These are phyloP conservation scores for Cordyceps javanica DNA, from an alignment of 2,329 filamentous ascomycete species.

Conservation along the genomic window DNA sequence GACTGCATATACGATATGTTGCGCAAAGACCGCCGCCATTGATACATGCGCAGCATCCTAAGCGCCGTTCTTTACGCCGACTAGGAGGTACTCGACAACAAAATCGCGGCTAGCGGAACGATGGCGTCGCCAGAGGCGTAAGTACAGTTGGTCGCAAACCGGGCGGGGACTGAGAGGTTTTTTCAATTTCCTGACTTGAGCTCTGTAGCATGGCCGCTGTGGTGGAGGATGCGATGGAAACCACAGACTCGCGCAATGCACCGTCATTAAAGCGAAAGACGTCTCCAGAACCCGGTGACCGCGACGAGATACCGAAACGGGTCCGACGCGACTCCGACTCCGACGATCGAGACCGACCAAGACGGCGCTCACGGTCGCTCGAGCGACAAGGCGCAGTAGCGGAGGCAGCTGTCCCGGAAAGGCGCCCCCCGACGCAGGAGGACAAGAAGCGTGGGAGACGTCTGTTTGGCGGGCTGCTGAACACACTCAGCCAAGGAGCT, in stretches of 20 bases:
- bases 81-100: neutral
- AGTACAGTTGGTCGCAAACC: neutral
- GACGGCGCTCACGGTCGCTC: slow-evolving; percentile 7
- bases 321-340: slow-evolving; percentile 15
- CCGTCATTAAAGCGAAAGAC: slow-evolving; percentile 25
- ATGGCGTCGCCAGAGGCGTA: slow-evolving; percentile 5
- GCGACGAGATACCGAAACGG: slow-evolving; percentile 21
- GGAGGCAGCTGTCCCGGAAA: neutral
- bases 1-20: neutral
- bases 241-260: neutral
- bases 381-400: neutral
- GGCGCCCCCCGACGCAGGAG: slow-evolving; percentile 40
- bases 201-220: neutral
- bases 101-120: no score
- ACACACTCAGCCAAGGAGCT: slow-evolving; percentile 68
- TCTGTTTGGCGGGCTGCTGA: slow-evolving; percentile 77
- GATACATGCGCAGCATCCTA: neutral
- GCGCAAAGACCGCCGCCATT: neutral
- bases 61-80: neutral
- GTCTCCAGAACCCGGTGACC: slow-evolving; percentile 17
- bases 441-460: slow-evolving; percentile 81
- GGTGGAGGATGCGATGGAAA: neutral
- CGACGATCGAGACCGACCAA: neutral
- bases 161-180: neutral
- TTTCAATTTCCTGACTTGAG: neutral